Base-by-base conservation (phyloP, 2,329 filamentous ascomycete genomes). In the Sclerotinia minor region DNA sequence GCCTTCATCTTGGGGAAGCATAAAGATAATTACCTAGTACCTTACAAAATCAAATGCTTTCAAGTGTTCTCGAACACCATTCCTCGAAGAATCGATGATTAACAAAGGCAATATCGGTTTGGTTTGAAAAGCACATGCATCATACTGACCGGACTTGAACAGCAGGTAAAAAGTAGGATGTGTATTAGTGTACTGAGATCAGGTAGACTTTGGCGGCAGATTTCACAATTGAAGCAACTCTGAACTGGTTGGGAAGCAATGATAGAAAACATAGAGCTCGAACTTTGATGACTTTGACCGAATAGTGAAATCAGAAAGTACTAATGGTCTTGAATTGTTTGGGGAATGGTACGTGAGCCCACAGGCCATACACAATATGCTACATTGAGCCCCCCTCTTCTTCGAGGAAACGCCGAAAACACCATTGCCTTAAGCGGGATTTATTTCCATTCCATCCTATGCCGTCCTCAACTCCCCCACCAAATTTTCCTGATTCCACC, bases 391-490 rank as follows among this genome's bases (percentile, higher is more conserved):
- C 24, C 35, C 50, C 50, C 45, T 38, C 50, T 6, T 44, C 24
- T 50, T 41, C 7, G 29, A 52, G 32, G 32, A 61, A 67, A 67
- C 64, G 64, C 64, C 64, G 59, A 24, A 32, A 47, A 67, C 55
- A 54, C 58, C 65, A 67, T 67, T 57, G 57, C 52, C 24, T 72
- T 69, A 70, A 32, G 58, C 58, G 58, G 45, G 19, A 61, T 50
- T 49, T 64, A 24, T 38, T 44, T 53, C 60, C 49, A 64, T 26
- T 29, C 47, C 41, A 53, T 32, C 24, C 45, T 9, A 49, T 32
- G 24, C 64, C 64, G 19, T 52, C 47, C 29, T n/a, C 38, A 60
- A 61, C 57, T 26, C 41, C 55, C 55, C 55, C 32, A 11, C 45
- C 21, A 11, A 29, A 29, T 44, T 61, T 67, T 67, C 35, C 64